These are phyloP conservation scores for Malassezia vespertilionis DNA, from an alignment of 1,284 basidiomycete genomes.

Conservation along the genomic window DNA sequence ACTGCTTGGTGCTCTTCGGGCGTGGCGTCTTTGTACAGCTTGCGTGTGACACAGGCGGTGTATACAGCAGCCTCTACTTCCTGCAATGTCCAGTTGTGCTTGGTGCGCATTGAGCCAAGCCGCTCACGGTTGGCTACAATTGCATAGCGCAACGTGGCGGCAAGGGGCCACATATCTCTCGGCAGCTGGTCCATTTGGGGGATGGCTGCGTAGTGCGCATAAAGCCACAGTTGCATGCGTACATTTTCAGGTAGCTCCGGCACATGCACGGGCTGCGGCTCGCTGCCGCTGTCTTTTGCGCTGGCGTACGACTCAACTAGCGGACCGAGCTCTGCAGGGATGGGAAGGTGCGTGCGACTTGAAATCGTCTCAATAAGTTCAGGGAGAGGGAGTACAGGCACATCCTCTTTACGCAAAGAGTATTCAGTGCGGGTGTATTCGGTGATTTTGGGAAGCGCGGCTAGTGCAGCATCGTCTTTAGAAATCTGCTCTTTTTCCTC, in stretches of 20 bases:
- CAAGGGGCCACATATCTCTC: slow-evolving; percentile 10
- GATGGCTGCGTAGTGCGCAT: slow-evolving; percentile 9
- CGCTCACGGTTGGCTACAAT: slow-evolving; percentile 15
- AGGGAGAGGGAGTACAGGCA: slow-evolving; percentile 4
- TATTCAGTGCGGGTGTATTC: slow-evolving; percentile 20
- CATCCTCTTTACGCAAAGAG: slow-evolving; percentile 14
- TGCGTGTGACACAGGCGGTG: slow-evolving; percentile 8
- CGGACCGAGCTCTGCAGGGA: background rate
- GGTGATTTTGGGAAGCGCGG: slow-evolving; percentile 9
- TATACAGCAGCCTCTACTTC: slow-evolving; percentile 16
- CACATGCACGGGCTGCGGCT: slow-evolving; percentile 1
- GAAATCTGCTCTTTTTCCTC: background rate
- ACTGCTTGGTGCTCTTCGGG: slow-evolving; percentile 13
- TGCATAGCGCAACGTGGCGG: slow-evolving; percentile 14
- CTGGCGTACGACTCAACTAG: background rate
- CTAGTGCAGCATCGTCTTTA: background rate
- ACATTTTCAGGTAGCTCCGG: slow-evolving; percentile 5
- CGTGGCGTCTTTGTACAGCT: slow-evolving; percentile 6
- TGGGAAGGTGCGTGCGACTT: background rate
- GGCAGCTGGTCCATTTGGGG: slow-evolving; percentile 8
- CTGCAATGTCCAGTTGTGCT: slow-evolving; percentile 13
- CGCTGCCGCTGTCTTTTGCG: background rate
- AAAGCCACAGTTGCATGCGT: slow-evolving; percentile 14
- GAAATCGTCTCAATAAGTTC: slow-evolving; percentile 2
- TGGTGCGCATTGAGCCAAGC: slow-evolving; percentile 11